Percentiles rank a stretch among this genome's conserved stretches.
Evolutionary conservation across 2,329 filamentous ascomycete genomes (phyloP).

Genomic region (Stemphylium vesicarium): DNA sequence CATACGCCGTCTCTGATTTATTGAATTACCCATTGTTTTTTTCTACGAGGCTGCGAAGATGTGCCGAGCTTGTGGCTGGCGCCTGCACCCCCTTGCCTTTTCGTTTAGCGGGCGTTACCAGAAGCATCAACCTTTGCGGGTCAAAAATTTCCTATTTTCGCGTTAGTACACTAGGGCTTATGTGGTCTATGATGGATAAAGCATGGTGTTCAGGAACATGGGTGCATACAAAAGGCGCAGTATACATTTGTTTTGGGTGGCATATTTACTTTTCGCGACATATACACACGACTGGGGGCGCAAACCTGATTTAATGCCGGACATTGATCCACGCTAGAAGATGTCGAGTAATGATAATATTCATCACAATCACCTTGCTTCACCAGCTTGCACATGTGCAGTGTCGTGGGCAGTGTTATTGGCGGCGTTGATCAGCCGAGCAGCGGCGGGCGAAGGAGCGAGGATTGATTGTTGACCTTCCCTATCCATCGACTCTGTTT

Average conservation of each 20-base stretch:
- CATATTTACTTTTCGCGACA: constrained; percentile 16
- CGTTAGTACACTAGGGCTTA: constrained; percentile 31
- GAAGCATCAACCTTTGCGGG: constrained; percentile 33
- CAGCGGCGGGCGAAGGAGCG: neutral
- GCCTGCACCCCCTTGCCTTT: constrained; percentile 9
- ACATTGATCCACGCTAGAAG: constrained; percentile 9
- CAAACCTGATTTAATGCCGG: constrained; percentile 5
- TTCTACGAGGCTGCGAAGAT: constrained; percentile 4
- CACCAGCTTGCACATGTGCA: neutral
- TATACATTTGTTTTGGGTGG: constrained; percentile 13
- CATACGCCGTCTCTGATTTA: constrained; percentile 3
- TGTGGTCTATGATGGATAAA: constrained; percentile 19
- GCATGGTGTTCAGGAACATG: constrained; percentile 26
- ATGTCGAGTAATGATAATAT: constrained; percentile 15
- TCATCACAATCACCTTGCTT: constrained; percentile 3
- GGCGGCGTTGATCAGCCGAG: constrained; percentile 6
- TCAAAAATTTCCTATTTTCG: constrained; percentile 32
- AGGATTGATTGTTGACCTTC: neutral
- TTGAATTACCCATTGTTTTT: constrained; percentile 15
- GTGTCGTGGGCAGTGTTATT: neutral
- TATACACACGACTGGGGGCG: constrained; percentile 9
- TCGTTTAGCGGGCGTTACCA: constrained; percentile 34
- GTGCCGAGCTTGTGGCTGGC: constrained; percentile 3
- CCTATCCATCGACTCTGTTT: neutral
- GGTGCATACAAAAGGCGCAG: constrained; percentile 29